These are phyloP conservation scores for Ophiostoma angusticollis DNA, from an alignment of 2,329 filamentous ascomycete genomes.

Conservation along the genomic window DNA sequence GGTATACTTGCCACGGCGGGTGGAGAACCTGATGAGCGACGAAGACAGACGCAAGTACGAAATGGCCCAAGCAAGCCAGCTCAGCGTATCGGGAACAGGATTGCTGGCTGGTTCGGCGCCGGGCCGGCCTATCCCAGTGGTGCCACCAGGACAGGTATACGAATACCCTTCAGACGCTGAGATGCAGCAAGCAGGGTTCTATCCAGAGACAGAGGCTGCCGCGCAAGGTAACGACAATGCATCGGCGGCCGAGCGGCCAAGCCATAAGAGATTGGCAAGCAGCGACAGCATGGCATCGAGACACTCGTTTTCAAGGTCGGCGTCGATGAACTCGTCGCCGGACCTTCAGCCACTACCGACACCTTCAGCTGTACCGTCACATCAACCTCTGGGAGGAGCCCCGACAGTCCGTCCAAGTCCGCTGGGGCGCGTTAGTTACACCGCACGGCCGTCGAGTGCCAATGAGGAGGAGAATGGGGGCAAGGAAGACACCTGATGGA, in stretches of 20 bases:
- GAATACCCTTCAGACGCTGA: slow-evolving; percentile 33
- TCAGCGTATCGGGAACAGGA: slow-evolving; percentile 21
- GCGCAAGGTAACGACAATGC: background rate
- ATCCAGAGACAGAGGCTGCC: slow-evolving; percentile 20
- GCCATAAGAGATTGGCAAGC: slow-evolving; percentile 16
- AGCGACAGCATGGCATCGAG: slow-evolving; percentile 16
- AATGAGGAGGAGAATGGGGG: slow-evolving; percentile 15
- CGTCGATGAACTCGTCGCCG: slow-evolving; percentile 8
- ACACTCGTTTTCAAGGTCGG: slow-evolving; percentile 7
- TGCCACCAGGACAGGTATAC: slow-evolving; percentile 32
- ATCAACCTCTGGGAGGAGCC: background rate
- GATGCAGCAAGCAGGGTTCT: slow-evolving; percentile 28
- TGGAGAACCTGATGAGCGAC: slow-evolving; percentile 66
- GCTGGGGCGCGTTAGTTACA: slow-evolving; percentile 23
- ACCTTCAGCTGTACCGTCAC: slow-evolving; percentile 16
- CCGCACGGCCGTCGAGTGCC: slow-evolving; percentile 18
- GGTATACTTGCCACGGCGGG: slow-evolving; percentile 52
- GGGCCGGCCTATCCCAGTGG: slow-evolving; percentile 19
- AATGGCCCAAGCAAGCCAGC: slow-evolving; percentile 48
- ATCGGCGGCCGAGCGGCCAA: slow-evolving; percentile 9
- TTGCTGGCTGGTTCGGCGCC: slow-evolving; percentile 5
- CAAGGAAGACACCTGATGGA: background rate
- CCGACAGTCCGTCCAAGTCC: slow-evolving; percentile 22
- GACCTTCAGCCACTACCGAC: slow-evolving; percentile 12
- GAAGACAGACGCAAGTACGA: slow-evolving; percentile 65